phyloP scores from a whole-genome alignment of 768 basidiomycete species.

The Grammothele lineata region DNA sequence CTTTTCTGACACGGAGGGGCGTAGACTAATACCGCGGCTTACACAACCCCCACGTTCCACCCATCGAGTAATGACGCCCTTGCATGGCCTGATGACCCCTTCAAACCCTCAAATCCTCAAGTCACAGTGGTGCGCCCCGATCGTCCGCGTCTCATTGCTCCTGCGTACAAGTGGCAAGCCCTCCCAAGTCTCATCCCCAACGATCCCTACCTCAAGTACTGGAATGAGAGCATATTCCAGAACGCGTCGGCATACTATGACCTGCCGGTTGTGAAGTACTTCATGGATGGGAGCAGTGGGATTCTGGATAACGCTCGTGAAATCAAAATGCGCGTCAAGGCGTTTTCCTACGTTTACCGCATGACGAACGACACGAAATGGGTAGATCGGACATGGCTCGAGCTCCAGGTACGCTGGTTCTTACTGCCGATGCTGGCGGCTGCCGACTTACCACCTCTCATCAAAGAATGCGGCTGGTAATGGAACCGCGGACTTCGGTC shows the following conservation, averaged over 20 bases:
- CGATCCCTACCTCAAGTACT: conserved; percentile 81
- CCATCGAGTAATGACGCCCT: conserved; percentile 45
- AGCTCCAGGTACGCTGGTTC: conserved; percentile 59
- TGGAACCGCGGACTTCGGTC: conserved; percentile 57
- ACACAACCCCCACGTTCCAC: conserved; percentile 66
- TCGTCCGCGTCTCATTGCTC: conserved; percentile 91
- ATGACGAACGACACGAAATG: conserved; percentile 91
- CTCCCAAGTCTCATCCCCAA: conserved; percentile 69
- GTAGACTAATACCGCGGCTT: conserved; percentile 73
- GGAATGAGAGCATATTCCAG: conserved; percentile 87
- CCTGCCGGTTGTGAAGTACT: conserved; percentile 64
- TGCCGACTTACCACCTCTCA: too few relatives aligned
- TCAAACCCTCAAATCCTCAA: conserved; percentile 57
- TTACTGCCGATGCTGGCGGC: too few relatives aligned
- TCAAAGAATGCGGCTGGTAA: conserved; percentile 73
- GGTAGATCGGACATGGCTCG: conserved; percentile 79
- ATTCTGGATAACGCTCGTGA: conserved; percentile 87
- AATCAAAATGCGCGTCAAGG: conserved; percentile 89
- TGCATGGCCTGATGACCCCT: conserved; percentile 80
- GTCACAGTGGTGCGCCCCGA: conserved; percentile 60
- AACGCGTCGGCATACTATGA: conserved; percentile 74
- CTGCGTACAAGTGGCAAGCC: conserved; percentile 84
- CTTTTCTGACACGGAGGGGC: background rate
- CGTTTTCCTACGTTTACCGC: conserved; percentile 83
- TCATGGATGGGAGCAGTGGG: conserved; percentile 78